Percentiles rank a stretch among this genome's conserved stretches.
Conservation (phyloP, 2,329 filamentous ascomycete genomes). For the Drechslerella coelobrocha region DNA sequence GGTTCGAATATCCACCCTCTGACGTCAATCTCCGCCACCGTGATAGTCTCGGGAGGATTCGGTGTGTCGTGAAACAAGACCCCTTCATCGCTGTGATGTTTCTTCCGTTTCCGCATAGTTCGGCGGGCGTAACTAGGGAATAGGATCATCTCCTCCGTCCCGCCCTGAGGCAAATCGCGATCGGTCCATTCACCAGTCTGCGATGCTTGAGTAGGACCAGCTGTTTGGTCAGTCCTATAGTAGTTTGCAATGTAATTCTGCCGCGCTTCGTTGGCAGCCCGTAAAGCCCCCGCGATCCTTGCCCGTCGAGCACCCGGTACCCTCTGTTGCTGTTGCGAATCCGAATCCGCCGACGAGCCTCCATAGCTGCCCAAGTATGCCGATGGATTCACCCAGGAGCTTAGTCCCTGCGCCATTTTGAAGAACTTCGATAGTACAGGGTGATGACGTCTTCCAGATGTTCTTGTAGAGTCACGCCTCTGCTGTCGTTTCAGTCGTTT, state of each 20-base stretch:
- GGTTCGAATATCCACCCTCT: slow-evolving; percentile 94
- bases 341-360: slow-evolving; percentile 13
- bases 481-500: slow-evolving; percentile 18
- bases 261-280: slow-evolving; percentile 73
- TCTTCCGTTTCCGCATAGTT: slow-evolving; percentile 64
- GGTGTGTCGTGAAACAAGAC: slow-evolving; percentile 55
- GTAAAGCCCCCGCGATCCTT: slow-evolving; percentile 65
- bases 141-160: slow-evolving; percentile 88
- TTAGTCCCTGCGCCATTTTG: slow-evolving; percentile 40
- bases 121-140: slow-evolving; percentile 91
- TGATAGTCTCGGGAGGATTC: slow-evolving; percentile 60
- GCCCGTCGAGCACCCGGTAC: slow-evolving; percentile 51
- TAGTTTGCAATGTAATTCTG: slow-evolving; percentile 66
- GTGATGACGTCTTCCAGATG: slow-evolving; percentile 3
- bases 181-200: slow-evolving; percentile 69
- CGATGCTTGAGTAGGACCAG: no score
- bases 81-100: slow-evolving; percentile 56
- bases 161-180: slow-evolving; percentile 77
- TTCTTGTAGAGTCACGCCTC: no score
- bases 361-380: slow-evolving; percentile 38
- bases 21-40: slow-evolving; percentile 91
- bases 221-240: no score
- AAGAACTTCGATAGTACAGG: slow-evolving; percentile 6
- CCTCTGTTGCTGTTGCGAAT: slow-evolving; percentile 21
- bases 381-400: slow-evolving; percentile 45